Conservation (phyloP, 1,284 basidiomycete genomes). For the Cutaneotrichosporon sp. region DNA sequence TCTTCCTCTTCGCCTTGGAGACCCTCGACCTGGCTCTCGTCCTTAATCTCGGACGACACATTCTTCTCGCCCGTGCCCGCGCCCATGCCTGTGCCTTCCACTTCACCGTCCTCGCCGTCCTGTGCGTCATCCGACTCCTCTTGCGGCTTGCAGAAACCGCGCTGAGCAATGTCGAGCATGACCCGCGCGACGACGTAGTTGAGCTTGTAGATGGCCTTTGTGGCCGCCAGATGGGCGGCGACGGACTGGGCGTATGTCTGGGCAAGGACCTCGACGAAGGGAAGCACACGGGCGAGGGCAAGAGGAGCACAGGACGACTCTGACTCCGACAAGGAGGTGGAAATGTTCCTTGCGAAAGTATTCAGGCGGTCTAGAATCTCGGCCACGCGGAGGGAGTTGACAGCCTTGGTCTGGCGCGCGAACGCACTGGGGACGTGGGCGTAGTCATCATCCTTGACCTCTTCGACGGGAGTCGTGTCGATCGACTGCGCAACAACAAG, state of each 20-base stretch:
- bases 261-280: slow-evolving; percentile 54
- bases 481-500: slow-evolving; percentile 63
- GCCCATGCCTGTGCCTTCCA: slow-evolving; percentile 77
- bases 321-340: slow-evolving; percentile 8
- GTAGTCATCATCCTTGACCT: slow-evolving; percentile 35
- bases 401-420: slow-evolving; percentile 21
- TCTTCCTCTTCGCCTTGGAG: slow-evolving; percentile 67
- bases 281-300: slow-evolving; percentile 32
- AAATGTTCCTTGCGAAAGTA: slow-evolving; percentile 20
- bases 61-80: slow-evolving; percentile 78
- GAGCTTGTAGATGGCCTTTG: slow-evolving; percentile 78
- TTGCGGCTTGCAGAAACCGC: slow-evolving; percentile 89
- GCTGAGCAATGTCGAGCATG: slow-evolving; percentile 66
- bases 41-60: slow-evolving; percentile 85
- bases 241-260: slow-evolving; percentile 53
- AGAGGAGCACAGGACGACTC: slow-evolving; percentile 14
- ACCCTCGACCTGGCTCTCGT: slow-evolving; percentile 95
- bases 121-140: slow-evolving; percentile 56
- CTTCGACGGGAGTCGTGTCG: slow-evolving; percentile 29
- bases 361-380: slow-evolving; percentile 39
- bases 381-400: slow-evolving; percentile 33
- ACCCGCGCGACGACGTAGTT: slow-evolving; percentile 71
- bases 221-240: slow-evolving; percentile 34
- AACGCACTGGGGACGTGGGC: slow-evolving; percentile 35
- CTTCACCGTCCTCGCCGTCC: slow-evolving; percentile 53